Percentiles rank a stretch among this genome's conserved stretches.
phyloP scores from a whole-genome alignment of 202 grass and related monocot genomes.

The Dendrocalamus latiflorus region DNA sequence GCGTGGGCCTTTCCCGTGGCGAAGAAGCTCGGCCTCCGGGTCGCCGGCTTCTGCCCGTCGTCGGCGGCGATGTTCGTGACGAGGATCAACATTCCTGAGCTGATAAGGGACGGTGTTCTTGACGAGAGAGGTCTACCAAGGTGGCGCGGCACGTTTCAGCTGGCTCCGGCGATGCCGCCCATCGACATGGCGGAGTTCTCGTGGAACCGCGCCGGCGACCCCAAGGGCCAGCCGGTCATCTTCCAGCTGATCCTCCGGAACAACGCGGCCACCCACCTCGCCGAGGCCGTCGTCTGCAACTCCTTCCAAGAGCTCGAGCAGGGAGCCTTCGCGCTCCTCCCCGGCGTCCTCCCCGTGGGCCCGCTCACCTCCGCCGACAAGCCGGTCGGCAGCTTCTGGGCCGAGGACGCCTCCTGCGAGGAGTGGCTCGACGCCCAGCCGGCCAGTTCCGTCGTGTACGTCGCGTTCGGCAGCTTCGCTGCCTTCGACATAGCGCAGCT shows the following conservation, averaged over 20 bases:
- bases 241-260: neutral
- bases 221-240: neutral
- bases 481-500: neutral
- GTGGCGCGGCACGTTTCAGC: too few species aligned
- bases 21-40: too few species aligned
- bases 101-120: too few species aligned
- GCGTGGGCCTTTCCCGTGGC: too few species aligned
- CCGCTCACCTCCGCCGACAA: neutral
- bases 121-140: too few species aligned
- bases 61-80: too few species aligned
- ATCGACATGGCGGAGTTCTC: neutral
- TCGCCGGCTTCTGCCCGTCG: too few species aligned
- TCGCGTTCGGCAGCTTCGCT: neutral
- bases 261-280: too few species aligned
- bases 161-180: neutral
- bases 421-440: constrained; percentile 24
- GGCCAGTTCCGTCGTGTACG: constrained; percentile 14
- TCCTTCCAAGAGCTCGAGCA: constrained; percentile 34
- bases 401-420: neutral
- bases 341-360: neutral
- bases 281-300: constrained; percentile 27
- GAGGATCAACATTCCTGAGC: too few species aligned
- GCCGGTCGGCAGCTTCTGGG: constrained; percentile 3
- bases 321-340: neutral
- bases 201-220: neutral